phyloP scores from a whole-genome alignment of 2,329 filamentous ascomycete species.

The Chrysosporium keratinophilum region DNA sequence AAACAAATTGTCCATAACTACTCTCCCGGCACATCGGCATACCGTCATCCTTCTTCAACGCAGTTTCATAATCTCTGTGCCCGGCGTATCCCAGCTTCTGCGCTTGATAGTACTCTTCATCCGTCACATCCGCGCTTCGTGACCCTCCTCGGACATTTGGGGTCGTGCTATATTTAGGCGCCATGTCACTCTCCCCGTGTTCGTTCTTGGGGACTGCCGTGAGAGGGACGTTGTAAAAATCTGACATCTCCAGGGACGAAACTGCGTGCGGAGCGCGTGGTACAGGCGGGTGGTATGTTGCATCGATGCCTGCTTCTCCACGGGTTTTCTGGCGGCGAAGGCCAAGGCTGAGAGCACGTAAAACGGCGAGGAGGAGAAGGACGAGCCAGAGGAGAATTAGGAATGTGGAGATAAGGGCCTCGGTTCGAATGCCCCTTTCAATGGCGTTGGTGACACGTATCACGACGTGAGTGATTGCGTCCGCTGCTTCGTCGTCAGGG shows the following conservation, averaged over 20 bases:
- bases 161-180: slow-evolving; percentile 22
- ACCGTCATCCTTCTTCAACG: slow-evolving; percentile 21
- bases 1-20: slow-evolving; percentile 28
- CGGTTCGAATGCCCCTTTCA: slow-evolving; percentile 56
- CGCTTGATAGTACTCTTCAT: slow-evolving; percentile 25
- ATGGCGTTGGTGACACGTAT: slow-evolving; percentile 58
- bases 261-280: slow-evolving; percentile 5
- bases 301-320: slow-evolving; percentile 47
- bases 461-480: slow-evolving; percentile 72
- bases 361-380: slow-evolving; percentile 62
- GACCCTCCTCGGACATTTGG: slow-evolving; percentile 11
- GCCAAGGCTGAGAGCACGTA: slow-evolving; percentile 55
- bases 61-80: slow-evolving; percentile 26
- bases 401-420: slow-evolving; percentile 67
- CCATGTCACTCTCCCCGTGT: slow-evolving; percentile 10
- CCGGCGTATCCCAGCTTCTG: slow-evolving; percentile 38
- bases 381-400: slow-evolving; percentile 69
- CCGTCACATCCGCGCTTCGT: neutral
- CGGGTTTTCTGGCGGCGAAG: slow-evolving; percentile 49
- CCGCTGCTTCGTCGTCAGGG: slow-evolving; percentile 60
- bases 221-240: slow-evolving; percentile 32
- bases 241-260: slow-evolving; percentile 19
- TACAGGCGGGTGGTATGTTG: slow-evolving; percentile 14
- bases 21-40: slow-evolving; percentile 23
- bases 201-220: slow-evolving; percentile 22